Evolutionary conservation across 371 early-diverging fungal genomes (phyloP), one percentile per base, ranked within the genome.

Genomic region (Mortierella sp.): DNA sequence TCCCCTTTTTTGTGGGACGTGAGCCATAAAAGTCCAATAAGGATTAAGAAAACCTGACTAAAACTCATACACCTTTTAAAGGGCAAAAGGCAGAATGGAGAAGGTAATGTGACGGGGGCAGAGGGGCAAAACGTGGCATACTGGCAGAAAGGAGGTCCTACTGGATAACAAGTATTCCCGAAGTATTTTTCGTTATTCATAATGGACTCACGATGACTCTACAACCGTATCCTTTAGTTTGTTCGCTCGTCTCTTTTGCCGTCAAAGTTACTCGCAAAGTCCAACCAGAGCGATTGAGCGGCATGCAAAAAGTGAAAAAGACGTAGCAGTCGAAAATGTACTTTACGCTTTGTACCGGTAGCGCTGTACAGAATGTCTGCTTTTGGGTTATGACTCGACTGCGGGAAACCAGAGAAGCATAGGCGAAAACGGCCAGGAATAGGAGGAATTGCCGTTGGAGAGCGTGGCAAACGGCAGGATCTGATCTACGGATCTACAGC

Each of bases 171-270:
- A n/a, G n/a, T n/a, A n/a, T n/a, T n/a, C n/a, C n/a, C n/a, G n/a
- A n/a, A n/a, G n/a, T n/a, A 1, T 14, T 50, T 11, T 50, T 50
- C 16, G 16, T 8, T 34, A 61, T 31, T 61, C 61, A 61, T 34
- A 34, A 0, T 61, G 61, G 61, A 61, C 61, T 61, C 61, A 61
- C 37, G 34, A 61, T 61, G 61, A 61, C 61, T 61, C 61, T 61
- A 61, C 21, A 61, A 34, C 34, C 34, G 28, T 61, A 34, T 34
- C 34, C 37, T 34, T 28, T 57, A 28, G 26, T 57, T 57, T 2
- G 57, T 57, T 57, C 28, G 10, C 9, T 16, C 14, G 6, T 57
- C 28, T 57, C n/a, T 14, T 57, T 57, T 57, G 4, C 3, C 26
- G 9, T n/a, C 28, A 26, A 3, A 28, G 31, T 31, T 16, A 16